Percentiles rank a stretch among this genome's conserved stretches.
These are phyloP conservation scores for Lojkania enalia DNA, from an alignment of 2,329 filamentous ascomycete species.

Conservation along the genomic window DNA sequence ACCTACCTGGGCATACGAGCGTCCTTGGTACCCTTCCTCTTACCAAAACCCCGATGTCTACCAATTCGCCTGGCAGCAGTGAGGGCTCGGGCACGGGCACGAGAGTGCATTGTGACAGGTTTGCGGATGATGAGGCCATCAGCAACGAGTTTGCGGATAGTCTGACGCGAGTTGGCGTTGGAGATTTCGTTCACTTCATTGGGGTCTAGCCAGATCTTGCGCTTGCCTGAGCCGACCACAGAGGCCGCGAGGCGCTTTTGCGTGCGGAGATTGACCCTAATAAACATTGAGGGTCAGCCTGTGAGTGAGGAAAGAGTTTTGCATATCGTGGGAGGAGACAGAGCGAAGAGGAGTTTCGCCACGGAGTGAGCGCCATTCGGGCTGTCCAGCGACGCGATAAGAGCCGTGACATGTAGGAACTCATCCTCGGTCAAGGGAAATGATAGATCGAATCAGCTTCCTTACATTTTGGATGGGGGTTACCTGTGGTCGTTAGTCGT, in stretches of 20 bases:
- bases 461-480: conserved; percentile 50
- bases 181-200: conserved; percentile 99
- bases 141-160: conserved; percentile 98
- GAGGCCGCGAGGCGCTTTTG: conserved; percentile 99
- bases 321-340: conserved; percentile 21
- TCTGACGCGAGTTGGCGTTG: conserved; percentile 99
- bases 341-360: conserved; percentile 42
- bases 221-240: conserved; percentile 98
- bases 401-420: conserved; percentile 18
- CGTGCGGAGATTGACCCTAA: conserved; percentile 98
- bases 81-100: conserved; percentile 92
- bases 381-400: conserved; percentile 26
- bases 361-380: conserved; percentile 30
- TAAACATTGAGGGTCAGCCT: conserved; percentile 36
- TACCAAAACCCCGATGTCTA: conserved; percentile 98
- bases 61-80: conserved; percentile 93
- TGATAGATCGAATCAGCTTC: conserved; percentile 26
- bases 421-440: too few relatives aligned
- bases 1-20: conserved; percentile 97
- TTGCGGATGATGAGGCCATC: conserved; percentile 99
- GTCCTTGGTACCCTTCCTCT: conserved; percentile 99
- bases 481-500: conserved; percentile 38
- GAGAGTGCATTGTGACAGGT: conserved; percentile 99
- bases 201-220: conserved; percentile 99
- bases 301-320: conserved; percentile 20